Conservation (phyloP, 495 filamentous ascomycete genomes). For the Daldinia concentrica region DNA sequence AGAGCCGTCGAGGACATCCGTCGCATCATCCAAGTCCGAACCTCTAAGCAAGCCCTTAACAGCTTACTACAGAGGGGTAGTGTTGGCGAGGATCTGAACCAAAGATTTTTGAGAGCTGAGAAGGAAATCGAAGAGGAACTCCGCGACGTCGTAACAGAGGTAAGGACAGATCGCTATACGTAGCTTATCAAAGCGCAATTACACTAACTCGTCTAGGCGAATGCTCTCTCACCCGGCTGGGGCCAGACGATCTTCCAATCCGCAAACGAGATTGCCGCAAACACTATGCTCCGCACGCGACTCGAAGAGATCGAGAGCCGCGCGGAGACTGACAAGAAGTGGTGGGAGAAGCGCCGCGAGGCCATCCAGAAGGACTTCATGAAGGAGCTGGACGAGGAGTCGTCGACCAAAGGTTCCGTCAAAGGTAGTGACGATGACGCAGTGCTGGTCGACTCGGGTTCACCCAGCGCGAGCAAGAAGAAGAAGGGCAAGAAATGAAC, state of each 20-base stretch:
- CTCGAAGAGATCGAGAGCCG: slow-evolving; percentile 81
- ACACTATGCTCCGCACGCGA: slow-evolving; percentile 75
- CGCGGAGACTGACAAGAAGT: slow-evolving; percentile 75
- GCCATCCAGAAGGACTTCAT: slow-evolving; percentile 79
- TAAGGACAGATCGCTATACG: slow-evolving; percentile 48
- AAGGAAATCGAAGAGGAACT: slow-evolving; percentile 98
- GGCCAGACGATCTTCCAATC: slow-evolving; percentile 95
- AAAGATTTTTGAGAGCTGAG: slow-evolving; percentile 88
- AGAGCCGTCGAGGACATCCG: slow-evolving; percentile 91
- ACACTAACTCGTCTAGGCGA: slow-evolving; percentile 65
- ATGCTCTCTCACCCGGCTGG: slow-evolving; percentile 86
- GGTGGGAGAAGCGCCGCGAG: slow-evolving; percentile 86
- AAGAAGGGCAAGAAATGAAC: slow-evolving; percentile 81
- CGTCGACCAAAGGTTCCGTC: slow-evolving; percentile 42
- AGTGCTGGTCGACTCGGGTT: slow-evolving; percentile 80
- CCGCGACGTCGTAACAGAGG: slow-evolving; percentile 91
- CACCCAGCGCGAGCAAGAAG: slow-evolving; percentile 70
- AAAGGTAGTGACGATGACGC: slow-evolving; percentile 80
- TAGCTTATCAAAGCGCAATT: background rate
- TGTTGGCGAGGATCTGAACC: slow-evolving; percentile 96
- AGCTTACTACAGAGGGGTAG: slow-evolving; percentile 86
- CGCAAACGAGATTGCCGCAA: slow-evolving; percentile 82
- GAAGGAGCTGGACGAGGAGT: slow-evolving; percentile 79
- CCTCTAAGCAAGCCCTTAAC: slow-evolving; percentile 84
- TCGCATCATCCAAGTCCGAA: slow-evolving; percentile 84